Base-by-base conservation (phyloP, 345 rosid genomes). In the Eucalyptus lansdowneana region DNA sequence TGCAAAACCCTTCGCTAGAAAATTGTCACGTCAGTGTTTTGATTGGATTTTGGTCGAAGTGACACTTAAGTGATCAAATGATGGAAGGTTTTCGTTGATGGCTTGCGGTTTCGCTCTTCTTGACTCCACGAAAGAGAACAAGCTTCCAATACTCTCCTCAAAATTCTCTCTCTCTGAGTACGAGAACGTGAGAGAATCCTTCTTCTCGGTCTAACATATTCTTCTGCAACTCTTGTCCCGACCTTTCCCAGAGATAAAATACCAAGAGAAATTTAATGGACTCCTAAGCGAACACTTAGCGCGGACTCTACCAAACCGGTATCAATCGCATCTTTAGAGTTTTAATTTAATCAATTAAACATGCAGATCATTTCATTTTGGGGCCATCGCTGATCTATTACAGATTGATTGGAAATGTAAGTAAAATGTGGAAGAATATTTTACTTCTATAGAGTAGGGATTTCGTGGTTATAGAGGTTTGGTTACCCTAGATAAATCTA, bases 301-400 rank as follows among this genome's bases (percentile, higher is more conserved):
- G 1, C 8, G 0, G 31, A 62, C 69, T 62, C 34, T 27, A 0
- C 2, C 8, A 62, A 62, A 29, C 34, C 34, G 0, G 4, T 62
- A 62, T 3, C 16, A 62, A 62, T 62, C 8, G 0, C 2, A 29
- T 6, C 69, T 62, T 6, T 62, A 6, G 2, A 29, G 15, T 29
- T 62, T 62, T 62, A 62, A 1, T 62, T 13, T 62, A 62, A 62
- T 62, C 34, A 27, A 62, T 62, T 29, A 29, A 62, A 29, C 8
- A 29, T 62, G 69, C 9, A 29, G 1, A 62, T 62, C 34, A 62
- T 27, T 62, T 62, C 16, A 29, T 62, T 29, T 62, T 6, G 16
- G 31, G 1, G 34, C 8, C 31, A 6, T 12, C 34, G 0, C 69
- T 29, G n/a, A 62, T 27, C 5, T 1, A 29, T 62, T 62, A 29